Conservation (phyloP, 2,329 filamentous ascomycete species). For the Ophiostoma sp. region DNA sequence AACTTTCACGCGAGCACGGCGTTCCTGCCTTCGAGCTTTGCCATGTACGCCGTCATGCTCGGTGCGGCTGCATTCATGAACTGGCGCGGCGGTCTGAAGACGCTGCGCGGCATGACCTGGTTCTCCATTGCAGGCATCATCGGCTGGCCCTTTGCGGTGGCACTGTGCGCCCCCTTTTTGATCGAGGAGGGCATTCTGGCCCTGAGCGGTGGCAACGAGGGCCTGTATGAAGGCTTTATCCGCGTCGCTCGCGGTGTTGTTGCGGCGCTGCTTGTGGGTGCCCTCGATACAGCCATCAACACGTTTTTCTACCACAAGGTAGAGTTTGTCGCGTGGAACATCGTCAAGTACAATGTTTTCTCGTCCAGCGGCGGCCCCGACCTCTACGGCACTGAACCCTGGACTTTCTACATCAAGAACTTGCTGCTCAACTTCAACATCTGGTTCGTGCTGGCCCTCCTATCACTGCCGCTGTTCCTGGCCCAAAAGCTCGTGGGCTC, state of each 20-base stretch:
- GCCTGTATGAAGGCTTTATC: conserved; percentile 53
- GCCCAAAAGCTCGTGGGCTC: conserved; percentile 63
- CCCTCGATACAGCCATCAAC: conserved; percentile 64
- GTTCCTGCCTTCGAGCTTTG: conserved; percentile 88
- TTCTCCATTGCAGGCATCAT: conserved; percentile 80
- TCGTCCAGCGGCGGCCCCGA: conserved; percentile 75
- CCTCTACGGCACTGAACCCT: conserved; percentile 92
- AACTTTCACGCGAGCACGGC: conserved; percentile 89
- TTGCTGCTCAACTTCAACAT: conserved; percentile 90
- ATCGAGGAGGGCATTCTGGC: conserved; percentile 63
- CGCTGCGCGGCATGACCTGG: conserved; percentile 79
- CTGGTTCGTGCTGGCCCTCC: conserved; percentile 78
- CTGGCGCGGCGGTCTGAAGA: conserved; percentile 73
- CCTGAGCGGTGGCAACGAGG: conserved; percentile 50
- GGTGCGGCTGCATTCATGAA: conserved; percentile 88
- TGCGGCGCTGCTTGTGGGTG: conserved; percentile 56
- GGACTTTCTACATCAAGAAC: conserved; percentile 95
- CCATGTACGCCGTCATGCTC: conserved; percentile 89
- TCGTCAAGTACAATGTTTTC: conserved; percentile 93
- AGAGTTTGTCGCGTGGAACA: conserved; percentile 79
- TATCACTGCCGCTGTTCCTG: conserved; percentile 68
- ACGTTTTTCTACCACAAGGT: conserved; percentile 78
- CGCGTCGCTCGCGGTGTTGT: conserved; percentile 63
- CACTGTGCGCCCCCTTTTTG: conserved; percentile 74
- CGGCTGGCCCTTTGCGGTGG: conserved; percentile 91